Conservation (phyloP, 257 asterid genomes). For the Lycium ferocissimum region DNA sequence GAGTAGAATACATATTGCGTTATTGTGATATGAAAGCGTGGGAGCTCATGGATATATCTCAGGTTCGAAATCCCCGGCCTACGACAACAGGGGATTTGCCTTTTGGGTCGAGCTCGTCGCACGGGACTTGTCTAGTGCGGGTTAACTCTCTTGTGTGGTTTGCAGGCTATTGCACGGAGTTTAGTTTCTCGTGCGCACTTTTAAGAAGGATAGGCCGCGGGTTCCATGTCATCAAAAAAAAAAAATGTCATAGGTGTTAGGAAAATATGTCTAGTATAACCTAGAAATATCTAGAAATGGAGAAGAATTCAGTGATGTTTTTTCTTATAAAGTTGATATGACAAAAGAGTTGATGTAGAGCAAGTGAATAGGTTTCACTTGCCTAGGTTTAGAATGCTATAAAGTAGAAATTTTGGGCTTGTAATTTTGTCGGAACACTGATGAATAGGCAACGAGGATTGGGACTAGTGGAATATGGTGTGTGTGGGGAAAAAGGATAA, state of each 20-base stretch:
- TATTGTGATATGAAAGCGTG: background rate
- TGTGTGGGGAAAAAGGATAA: background rate
- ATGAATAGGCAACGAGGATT: background rate
- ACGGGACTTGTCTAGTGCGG: too few relatives aligned
- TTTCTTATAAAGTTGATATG: background rate
- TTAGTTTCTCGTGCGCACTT: too few relatives aligned
- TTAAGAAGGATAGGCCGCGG: too few relatives aligned
- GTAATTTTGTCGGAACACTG: background rate
- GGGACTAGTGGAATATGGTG: background rate
- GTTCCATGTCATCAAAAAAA: too few relatives aligned
- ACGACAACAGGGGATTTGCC: too few relatives aligned
- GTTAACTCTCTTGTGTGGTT: too few relatives aligned
- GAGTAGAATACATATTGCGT: background rate
- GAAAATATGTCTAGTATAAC: background rate
- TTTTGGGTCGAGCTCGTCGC: background rate
- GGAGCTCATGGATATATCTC: background rate
- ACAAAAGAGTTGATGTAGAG: background rate
- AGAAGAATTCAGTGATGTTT: background rate
- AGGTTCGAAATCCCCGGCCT: too few relatives aligned
- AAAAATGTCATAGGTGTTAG: background rate
- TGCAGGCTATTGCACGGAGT: background rate
- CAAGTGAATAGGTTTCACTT: background rate
- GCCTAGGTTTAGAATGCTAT: background rate
- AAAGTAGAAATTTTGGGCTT: background rate
- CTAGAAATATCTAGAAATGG: background rate